Conservation (phyloP, 2,329 filamentous ascomycete genomes). For the Neoscytalidium dimidiatum region DNA sequence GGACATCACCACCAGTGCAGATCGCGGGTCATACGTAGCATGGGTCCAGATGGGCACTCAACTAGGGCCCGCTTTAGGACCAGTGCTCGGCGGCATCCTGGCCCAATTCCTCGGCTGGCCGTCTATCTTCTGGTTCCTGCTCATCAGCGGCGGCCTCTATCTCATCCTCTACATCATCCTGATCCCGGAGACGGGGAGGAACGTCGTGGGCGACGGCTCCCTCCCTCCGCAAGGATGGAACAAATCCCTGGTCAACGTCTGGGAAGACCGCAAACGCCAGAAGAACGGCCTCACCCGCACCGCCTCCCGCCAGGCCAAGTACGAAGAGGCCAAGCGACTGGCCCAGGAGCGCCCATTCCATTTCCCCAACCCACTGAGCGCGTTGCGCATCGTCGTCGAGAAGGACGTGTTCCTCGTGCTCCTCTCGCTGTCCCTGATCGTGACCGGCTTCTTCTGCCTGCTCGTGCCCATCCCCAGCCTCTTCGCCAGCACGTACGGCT, state of each 20-base stretch:
- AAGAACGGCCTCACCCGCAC: conserved; percentile 20
- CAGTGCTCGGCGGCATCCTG: conserved; percentile 66
- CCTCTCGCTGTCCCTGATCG: conserved; percentile 25
- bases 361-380: conserved; percentile 45
- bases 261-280: conserved; percentile 8
- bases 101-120: conserved; percentile 42
- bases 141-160: conserved; percentile 26
- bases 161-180: conserved; percentile 30
- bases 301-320: conserved; percentile 20
- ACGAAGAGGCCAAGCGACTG: conserved; percentile 24
- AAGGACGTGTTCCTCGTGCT: conserved; percentile 39
- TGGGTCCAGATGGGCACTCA: conserved; percentile 61
- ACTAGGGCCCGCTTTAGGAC: conserved; percentile 52
- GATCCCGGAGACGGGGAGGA: conserved; percentile 43
- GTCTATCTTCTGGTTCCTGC: conserved; percentile 48
- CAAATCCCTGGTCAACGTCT: neutral
- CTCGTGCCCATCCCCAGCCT: conserved; percentile 43
- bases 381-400: conserved; percentile 38
- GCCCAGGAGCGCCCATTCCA: conserved; percentile 30
- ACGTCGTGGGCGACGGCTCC: conserved; percentile 43
- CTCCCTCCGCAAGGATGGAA: conserved; percentile 28
- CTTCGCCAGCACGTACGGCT: conserved; percentile 45
- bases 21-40: conserved; percentile 74
- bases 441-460: conserved; percentile 40
- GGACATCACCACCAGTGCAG: conserved; percentile 68